Evolutionary conservation across 768 basidiomycete genomes (phyloP).

Genomic region (Rhodotorula kratochvilovae): DNA sequence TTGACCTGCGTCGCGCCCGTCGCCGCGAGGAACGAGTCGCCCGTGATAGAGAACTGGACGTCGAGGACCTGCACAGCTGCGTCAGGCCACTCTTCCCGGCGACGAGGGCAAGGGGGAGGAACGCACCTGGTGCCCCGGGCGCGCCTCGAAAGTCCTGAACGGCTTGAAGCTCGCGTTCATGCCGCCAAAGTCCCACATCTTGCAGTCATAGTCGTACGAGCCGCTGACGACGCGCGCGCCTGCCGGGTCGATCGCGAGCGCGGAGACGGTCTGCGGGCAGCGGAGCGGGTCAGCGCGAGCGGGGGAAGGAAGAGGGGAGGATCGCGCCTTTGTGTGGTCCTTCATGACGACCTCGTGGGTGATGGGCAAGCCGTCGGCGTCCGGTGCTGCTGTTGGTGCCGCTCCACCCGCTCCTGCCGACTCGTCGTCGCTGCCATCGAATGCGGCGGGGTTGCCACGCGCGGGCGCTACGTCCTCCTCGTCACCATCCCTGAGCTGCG

Average conservation of each 20-base stretch:
- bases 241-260: constrained; percentile 84
- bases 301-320: background rate
- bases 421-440: constrained; percentile 14
- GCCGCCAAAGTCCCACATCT: constrained; percentile 98
- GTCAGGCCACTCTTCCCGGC: background rate
- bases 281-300: background rate
- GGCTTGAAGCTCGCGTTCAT: constrained; percentile 84
- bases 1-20: constrained; percentile 82
- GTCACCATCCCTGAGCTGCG: too few species aligned
- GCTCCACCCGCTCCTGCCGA: constrained; percentile 5
- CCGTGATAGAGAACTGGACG: constrained; percentile 78
- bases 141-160: constrained; percentile 91
- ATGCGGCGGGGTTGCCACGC: background rate
- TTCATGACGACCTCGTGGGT: constrained; percentile 88
- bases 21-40: constrained; percentile 70
- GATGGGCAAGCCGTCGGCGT: constrained; percentile 66
- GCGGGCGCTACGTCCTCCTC: background rate
- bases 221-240: constrained; percentile 87
- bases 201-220: constrained; percentile 95
- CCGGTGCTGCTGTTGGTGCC: constrained; percentile 37
- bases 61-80: constrained; percentile 69
- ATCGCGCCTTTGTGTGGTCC: constrained; percentile 78
- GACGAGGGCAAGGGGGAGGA: background rate
- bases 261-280: constrained; percentile 64
- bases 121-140: constrained; percentile 24